Conservation (phyloP, 371 early-diverging fungal genomes). For the Mortierella sp. region DNA sequence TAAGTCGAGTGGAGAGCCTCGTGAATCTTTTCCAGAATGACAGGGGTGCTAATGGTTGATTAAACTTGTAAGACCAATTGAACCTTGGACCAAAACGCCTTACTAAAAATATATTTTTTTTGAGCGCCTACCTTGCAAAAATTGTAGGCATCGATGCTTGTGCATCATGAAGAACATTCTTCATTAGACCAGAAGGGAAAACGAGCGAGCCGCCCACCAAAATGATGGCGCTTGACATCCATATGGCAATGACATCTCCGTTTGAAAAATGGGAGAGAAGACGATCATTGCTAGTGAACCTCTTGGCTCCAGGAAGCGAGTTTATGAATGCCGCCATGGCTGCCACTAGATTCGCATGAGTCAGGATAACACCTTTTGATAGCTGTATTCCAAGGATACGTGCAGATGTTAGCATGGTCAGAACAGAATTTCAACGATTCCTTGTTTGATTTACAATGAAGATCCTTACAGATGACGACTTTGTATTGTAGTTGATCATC, state of each 20-base stretch:
- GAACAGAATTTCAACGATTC: background rate
- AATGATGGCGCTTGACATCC: constrained; percentile 39
- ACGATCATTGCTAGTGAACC: constrained; percentile 55
- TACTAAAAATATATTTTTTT: background rate
- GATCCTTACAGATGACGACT: constrained; percentile 35
- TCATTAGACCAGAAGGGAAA: constrained; percentile 52
- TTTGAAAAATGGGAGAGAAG: constrained; percentile 57
- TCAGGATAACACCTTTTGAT: constrained; percentile 59
- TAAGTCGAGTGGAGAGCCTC: constrained; percentile 42
- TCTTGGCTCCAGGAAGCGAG: constrained; percentile 55
- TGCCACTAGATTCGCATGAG: constrained; percentile 63
- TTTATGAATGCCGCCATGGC: constrained; percentile 57
- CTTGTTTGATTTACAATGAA: background rate
- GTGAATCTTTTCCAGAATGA: constrained; percentile 49
- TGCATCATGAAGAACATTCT: constrained; percentile 51
- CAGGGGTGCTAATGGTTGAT: constrained; percentile 29
- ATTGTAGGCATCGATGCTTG: constrained; percentile 43
- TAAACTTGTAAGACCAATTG: background rate
- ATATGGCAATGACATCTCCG: constrained; percentile 47
- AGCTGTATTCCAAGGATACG: constrained; percentile 13
- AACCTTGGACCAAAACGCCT: background rate
- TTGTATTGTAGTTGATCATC: constrained; percentile 55
- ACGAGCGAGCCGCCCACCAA: constrained; percentile 43
- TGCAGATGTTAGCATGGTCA: background rate
- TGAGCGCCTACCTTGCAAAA: constrained; percentile 42